Evolutionary conservation across 768 basidiomycete genomes (phyloP), one percentile per base, ranked within the genome.

Genomic region (Agaricus sinodeliciosus): DNA sequence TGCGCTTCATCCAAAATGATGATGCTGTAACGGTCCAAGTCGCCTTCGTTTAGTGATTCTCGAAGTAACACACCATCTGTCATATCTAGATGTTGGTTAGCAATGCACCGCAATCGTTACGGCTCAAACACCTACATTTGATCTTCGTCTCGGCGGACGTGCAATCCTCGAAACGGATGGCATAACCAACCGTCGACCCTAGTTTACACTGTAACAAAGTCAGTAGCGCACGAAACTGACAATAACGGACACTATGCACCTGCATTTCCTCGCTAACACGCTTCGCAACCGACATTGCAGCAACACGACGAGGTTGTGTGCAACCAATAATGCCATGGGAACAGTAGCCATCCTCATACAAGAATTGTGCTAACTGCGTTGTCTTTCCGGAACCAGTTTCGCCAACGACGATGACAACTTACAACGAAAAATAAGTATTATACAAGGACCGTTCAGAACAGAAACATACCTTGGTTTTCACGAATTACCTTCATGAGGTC

Each of bases 361-460:
- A 67, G 70, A 93, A 99, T 64, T 99, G 96, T 0, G 90, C 75
- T 5, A 99, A 73, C 66, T 99, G 96, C 0, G 96, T 98, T 1
- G 96, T 99, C 72, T 99, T 99, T 5, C 96, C 96, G 0, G 95
- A 98, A 9, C 96, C 96, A n/a, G 96, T 99, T 69, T 99, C 96
- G n/a, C 96, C 96, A 37, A 99, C 90, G 36, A 98, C 92, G 52
- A 99, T 83, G 43, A 90, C 75, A 35, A 98, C 96, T 96, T 58
- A n/a, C 37, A 25, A 45, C 19, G 34, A 46, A 25, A 19, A 13
- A 15, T 36, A 43, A 55, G 43, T 49, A 50, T 58, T 35, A 56
- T 47, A 26, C 18, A 4, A 34, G 34, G 37, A 25, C 11, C 41
- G 39, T 31, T 11, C 27, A n/a, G 18, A 11, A 9, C n/a, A 9